Percentiles rank a stretch among this genome's conserved stretches.
phyloP scores from a whole-genome alignment of 768 basidiomycete genomes.

The Hypholoma fasciculare region DNA sequence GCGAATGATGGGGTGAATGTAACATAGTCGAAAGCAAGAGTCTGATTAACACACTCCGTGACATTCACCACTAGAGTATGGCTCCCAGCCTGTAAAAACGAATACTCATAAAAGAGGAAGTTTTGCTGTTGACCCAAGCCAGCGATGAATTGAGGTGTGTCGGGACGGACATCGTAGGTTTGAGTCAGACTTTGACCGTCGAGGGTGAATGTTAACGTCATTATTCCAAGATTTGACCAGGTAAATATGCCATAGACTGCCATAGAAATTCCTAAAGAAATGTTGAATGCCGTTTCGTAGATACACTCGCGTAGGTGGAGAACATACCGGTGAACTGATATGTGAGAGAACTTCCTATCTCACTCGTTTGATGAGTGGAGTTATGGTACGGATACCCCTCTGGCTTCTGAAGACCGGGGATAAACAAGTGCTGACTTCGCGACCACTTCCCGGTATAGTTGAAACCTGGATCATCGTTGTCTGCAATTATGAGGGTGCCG shows the following conservation, averaged over 20 bases:
- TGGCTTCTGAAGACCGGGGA: slow-evolving; percentile 11
- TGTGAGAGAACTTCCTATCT: slow-evolving; percentile 21
- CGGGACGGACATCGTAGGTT: slow-evolving; percentile 18
- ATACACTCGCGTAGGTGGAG: not conserved
- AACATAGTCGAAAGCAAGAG: slow-evolving; percentile 27
- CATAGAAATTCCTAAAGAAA: slow-evolving; percentile 18
- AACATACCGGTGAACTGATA: slow-evolving; percentile 28
- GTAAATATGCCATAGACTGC: slow-evolving; percentile 25
- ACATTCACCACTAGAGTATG: slow-evolving; percentile 25
- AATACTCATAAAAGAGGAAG: slow-evolving; percentile 20
- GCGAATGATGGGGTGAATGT: slow-evolving; percentile 23
- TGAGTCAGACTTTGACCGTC: slow-evolving; percentile 18
- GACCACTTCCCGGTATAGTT: slow-evolving; percentile 17
- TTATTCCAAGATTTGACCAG: slow-evolving; percentile 20
- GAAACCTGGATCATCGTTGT: slow-evolving; percentile 20
- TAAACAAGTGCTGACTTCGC: slow-evolving; percentile 13
- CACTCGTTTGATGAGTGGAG: slow-evolving; percentile 22
- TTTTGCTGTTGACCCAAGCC: slow-evolving; percentile 24
- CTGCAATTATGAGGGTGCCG: slow-evolving; percentile 20
- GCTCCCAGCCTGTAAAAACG: slow-evolving; percentile 19
- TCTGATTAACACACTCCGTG: slow-evolving; percentile 20
- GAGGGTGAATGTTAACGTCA: slow-evolving; percentile 23
- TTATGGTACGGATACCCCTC: slow-evolving; percentile 25
- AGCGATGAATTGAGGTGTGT: slow-evolving; percentile 16
- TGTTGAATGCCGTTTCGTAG: not conserved